Conservation (phyloP, 768 basidiomycete genomes). For the Pleurotus citrinopileatus region DNA sequence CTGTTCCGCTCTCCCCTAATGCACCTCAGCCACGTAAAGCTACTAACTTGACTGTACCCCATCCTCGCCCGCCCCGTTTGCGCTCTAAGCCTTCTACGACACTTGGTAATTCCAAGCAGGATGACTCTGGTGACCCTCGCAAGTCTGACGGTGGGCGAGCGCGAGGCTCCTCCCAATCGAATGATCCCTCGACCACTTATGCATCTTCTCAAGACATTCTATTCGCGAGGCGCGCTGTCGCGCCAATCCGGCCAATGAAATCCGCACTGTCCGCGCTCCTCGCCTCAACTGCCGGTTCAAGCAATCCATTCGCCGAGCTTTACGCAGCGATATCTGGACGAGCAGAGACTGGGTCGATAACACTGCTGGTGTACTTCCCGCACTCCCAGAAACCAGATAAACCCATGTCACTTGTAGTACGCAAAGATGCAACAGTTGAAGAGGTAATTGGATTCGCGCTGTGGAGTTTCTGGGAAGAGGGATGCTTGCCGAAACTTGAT, state of each 20-base stretch:
- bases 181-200: conserved; percentile 12
- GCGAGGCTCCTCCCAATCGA: conserved; percentile 4
- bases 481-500: conserved; percentile 73
- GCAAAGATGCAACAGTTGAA: conserved; percentile 89
- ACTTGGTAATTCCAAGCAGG: conserved; percentile 31
- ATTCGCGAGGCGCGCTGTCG: conserved; percentile 54
- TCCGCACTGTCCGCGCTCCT: conserved; percentile 78
- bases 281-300: conserved; percentile 57
- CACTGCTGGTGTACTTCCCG: conserved; percentile 83
- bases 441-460: conserved; percentile 93
- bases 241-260: conserved; percentile 36
- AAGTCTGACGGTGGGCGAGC: conserved; percentile 19
- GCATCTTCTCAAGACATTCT: conserved; percentile 28
- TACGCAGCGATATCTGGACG: conserved; percentile 87
- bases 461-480: conserved; percentile 92
- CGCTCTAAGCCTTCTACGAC: conserved; percentile 15
- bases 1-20: conserved; percentile 47
- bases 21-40: conserved; percentile 8
- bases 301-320: conserved; percentile 86
- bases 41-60: conserved; percentile 4
- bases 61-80: neutral
- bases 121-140: conserved; percentile 14
- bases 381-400: conserved; percentile 57
- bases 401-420: conserved; percentile 69
- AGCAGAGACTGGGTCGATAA: conserved; percentile 57